Percentiles rank a stretch among this genome's conserved stretches.
These are phyloP conservation scores for Cyclostephanos invisitatus DNA, from an alignment of 108 stramenopile genomes.

Conservation along the genomic window DNA sequence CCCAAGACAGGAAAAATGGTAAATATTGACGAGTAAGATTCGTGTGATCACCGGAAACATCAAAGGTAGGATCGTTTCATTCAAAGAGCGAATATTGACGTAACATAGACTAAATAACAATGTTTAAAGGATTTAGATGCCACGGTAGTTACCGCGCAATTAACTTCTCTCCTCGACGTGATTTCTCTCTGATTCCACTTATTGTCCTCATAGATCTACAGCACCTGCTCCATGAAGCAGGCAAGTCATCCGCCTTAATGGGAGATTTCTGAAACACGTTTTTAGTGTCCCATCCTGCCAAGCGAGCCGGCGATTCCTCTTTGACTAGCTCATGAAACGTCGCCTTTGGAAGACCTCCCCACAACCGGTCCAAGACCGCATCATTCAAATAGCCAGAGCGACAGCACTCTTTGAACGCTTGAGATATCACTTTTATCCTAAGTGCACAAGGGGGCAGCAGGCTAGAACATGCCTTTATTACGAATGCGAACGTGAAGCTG, in stretches of 20 bases:
- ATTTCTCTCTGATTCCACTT: background rate
- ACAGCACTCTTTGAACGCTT: conserved; percentile 73
- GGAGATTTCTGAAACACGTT: background rate
- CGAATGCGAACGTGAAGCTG: conserved; percentile 80
- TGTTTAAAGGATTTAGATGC: too few species aligned
- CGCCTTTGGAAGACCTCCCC: conserved; percentile 44
- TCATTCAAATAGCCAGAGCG: conserved; percentile 60
- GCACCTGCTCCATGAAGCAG: conserved; percentile 38
- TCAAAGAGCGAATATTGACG: background rate
- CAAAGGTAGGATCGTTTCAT: background rate
- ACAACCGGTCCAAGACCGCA: conserved; percentile 62
- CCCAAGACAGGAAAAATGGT: conserved; percentile 75
- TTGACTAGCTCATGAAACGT: conserved; percentile 48
- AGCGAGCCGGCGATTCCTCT: background rate
- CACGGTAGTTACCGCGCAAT: background rate
- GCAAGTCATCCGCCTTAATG: conserved; percentile 35
- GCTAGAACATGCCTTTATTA: conserved; percentile 80
- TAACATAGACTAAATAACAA: background rate
- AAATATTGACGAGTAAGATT: conserved; percentile 72
- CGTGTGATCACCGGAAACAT: background rate
- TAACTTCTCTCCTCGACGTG: background rate
- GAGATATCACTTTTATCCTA: conserved; percentile 52
- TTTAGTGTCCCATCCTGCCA: background rate
- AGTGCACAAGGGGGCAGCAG: conserved; percentile 57
- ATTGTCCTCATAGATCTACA: background rate